Percentiles rank a stretch among this genome's conserved stretches.
Evolutionary conservation across 2,329 filamentous ascomycete genomes (phyloP).

Genomic region (Ophiostoma angusticollis): DNA sequence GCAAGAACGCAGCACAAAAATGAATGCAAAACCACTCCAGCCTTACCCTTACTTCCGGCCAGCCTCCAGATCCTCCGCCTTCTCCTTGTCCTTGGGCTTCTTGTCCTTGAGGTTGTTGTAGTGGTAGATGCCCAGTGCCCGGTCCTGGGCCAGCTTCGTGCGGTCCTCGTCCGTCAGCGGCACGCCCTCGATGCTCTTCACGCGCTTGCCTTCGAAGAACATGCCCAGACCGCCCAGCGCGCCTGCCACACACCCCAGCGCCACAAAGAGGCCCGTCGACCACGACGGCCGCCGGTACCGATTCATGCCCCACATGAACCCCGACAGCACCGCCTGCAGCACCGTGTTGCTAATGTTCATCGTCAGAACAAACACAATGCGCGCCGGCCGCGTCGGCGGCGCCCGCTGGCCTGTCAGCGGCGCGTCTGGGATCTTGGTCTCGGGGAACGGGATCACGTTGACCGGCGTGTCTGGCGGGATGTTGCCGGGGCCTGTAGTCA

Average conservation of each 20-base stretch:
- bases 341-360: slow-evolving; percentile 68
- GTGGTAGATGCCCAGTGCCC: slow-evolving; percentile 42
- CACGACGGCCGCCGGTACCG: slow-evolving; percentile 62
- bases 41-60: slow-evolving; percentile 2
- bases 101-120: slow-evolving; percentile 45
- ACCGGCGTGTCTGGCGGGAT: slow-evolving; percentile 28
- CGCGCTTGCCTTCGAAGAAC: slow-evolving; percentile 56
- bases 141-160: slow-evolving; percentile 36
- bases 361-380: slow-evolving; percentile 69
- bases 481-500: slow-evolving; percentile 39
- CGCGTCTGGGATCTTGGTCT: slow-evolving; percentile 46
- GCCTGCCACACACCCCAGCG: slow-evolving; percentile 56
- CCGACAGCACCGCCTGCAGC: slow-evolving; percentile 58
- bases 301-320: slow-evolving; percentile 75
- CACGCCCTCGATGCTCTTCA: slow-evolving; percentile 61
- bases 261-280: slow-evolving; percentile 70
- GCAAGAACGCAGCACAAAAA: too few species aligned
- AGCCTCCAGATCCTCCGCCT: slow-evolving; percentile 21
- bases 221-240: slow-evolving; percentile 56
- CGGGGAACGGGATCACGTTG: slow-evolving; percentile 48
- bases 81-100: slow-evolving; percentile 33
- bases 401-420: slow-evolving; percentile 63
- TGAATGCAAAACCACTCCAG: too few species aligned
- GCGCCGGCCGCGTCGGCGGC: slow-evolving; percentile 55
- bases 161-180: slow-evolving; percentile 44